These are phyloP conservation scores for Raffaelea ambrosiae DNA, from an alignment of 2,329 filamentous ascomycete genomes.

Conservation along the genomic window DNA sequence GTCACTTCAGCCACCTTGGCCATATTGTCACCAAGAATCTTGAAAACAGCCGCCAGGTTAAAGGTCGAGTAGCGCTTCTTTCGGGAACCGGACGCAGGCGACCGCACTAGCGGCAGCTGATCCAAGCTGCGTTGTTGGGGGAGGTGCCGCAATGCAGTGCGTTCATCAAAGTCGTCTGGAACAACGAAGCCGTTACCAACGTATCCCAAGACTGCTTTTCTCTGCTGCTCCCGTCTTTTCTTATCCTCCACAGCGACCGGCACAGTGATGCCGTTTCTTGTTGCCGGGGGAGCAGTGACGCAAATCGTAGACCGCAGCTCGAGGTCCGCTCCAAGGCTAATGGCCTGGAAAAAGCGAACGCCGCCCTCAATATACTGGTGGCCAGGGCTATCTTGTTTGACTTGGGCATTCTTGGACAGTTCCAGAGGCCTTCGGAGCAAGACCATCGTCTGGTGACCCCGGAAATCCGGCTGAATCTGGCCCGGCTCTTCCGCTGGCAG, in stretches of 20 bases:
- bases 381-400: not conserved
- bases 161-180: slow-evolving; percentile 31
- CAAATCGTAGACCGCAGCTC: slow-evolving; percentile 9
- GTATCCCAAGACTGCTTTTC: slow-evolving; percentile 10
- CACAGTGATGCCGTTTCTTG: not conserved
- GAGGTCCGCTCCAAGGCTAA: slow-evolving; percentile 8
- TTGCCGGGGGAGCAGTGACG: slow-evolving; percentile 4
- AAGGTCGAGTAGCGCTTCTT: not conserved
- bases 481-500: not conserved
- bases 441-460: slow-evolving; percentile 9
- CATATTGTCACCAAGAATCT: slow-evolving; percentile 1
- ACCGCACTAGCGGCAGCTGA: not conserved
- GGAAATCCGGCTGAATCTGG: not conserved
- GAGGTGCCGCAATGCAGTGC: too few species aligned
- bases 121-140: not conserved
- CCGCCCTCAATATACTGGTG: not conserved
- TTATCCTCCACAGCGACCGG: slow-evolving; percentile 12
- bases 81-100: too few species aligned
- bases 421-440: not conserved
- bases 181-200: slow-evolving; percentile 22
- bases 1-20: not conserved
- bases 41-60: slow-evolving; percentile 4
- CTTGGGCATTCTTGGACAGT: not conserved
- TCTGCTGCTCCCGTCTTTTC: not conserved
- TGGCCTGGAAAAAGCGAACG: slow-evolving; percentile 9